These are phyloP conservation scores for Acanthamoeba culbertsoni DNA, from an alignment of 208 protist species.

Conservation along the genomic window DNA sequence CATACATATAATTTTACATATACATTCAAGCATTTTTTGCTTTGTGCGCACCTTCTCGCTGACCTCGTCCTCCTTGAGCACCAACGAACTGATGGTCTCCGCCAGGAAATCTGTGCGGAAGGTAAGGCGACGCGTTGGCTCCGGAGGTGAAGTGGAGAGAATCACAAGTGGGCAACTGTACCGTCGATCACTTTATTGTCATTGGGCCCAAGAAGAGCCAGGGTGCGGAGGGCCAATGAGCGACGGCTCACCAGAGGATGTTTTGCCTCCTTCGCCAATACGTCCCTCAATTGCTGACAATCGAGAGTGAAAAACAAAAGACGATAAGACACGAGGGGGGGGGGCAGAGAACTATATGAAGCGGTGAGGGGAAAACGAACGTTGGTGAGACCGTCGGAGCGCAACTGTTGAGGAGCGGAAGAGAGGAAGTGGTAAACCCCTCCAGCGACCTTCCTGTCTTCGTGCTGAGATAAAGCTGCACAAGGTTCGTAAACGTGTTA, in stretches of 20 bases:
- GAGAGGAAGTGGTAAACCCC: slow-evolving; percentile 1
- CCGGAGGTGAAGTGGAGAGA: too few relatives aligned
- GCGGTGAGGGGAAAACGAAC: background rate
- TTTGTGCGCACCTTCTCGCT: background rate
- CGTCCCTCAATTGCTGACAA: background rate
- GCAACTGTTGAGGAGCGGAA: background rate
- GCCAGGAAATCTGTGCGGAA: background rate
- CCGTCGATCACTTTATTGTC: slow-evolving; percentile 14
- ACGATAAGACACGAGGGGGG: background rate
- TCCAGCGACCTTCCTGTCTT: background rate
- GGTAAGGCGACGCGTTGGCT: too few relatives aligned
- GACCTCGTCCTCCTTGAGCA: background rate
- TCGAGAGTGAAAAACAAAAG: background rate
- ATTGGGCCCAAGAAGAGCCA: background rate
- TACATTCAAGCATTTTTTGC: background rate
- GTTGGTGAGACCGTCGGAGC: slow-evolving; percentile 16
- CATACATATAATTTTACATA: too few relatives aligned
- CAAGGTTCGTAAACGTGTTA: background rate
- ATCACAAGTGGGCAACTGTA: background rate
- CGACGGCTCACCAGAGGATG: background rate
- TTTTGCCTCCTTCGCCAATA: background rate
- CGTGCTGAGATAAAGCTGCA: background rate
- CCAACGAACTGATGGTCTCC: background rate
- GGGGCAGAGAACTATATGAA: background rate
- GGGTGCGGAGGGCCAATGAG: background rate